Base-by-base conservation (phyloP, 495 filamentous ascomycete species). In the Mytilinidion resinicola region DNA sequence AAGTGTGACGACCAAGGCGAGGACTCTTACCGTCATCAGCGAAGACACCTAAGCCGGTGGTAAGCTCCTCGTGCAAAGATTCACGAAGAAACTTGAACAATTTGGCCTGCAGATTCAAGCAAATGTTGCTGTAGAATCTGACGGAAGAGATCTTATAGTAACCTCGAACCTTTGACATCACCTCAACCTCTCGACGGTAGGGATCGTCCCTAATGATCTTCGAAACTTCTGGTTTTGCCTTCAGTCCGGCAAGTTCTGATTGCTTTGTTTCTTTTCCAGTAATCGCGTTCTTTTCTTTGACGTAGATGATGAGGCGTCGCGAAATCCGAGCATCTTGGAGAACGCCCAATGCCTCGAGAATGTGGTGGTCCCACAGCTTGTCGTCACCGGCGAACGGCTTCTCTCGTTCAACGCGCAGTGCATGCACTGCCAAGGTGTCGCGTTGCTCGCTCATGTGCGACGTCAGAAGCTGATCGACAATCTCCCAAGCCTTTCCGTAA, bases 91-190 rank as follows among this genome's bases (percentile, higher is more conserved):
- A 70, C 0, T 60, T 62, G 41, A 82, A 77, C 9, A 85, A 57
- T 46, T 79, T 77, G 0, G 63, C 66, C 17, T 80, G 66, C 0
- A 82, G 70, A 1, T 70, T 69, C 57, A 76, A 71, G 34, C 75
- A 79, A 0, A 84, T 64, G 0, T 69, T 61, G 36, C 84, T 80
- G 0, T 79, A 60, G 47, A 83, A 79, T 11, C 80, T 66, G 1
- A 61, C 69, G 21, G 68, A 76, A 0, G 81, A 81, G 14, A 81
- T 67, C 9, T 79, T 72, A 51, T 85, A 85, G 56, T 83, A 84
- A 0, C 71, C 78, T 6, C 73, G 66, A 0, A 77, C 67, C 15
- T 63, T 71, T 0, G 78, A 75, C 68, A 85, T 77, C 59, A 79
- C 78, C 1, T 74, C 65, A 0, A 85, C 53, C 39, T 83, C 79